phyloP scores from a whole-genome alignment of 2,329 filamentous ascomycete species.

The Magnaporthiopsis rhizophila region DNA sequence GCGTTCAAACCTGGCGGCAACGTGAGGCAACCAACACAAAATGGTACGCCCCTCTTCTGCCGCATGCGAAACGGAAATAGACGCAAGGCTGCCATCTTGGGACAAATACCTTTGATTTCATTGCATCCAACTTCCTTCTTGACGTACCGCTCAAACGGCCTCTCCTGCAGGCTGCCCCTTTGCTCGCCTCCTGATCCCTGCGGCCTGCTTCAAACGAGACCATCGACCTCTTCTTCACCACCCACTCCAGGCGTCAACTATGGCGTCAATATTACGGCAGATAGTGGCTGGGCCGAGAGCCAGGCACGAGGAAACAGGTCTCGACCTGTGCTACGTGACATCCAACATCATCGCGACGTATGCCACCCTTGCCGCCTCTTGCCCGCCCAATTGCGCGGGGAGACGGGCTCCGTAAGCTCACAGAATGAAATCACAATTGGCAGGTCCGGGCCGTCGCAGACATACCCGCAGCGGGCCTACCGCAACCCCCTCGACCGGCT shows the following conservation, averaged over 20 bases:
- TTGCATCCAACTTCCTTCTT: neutral
- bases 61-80: neutral
- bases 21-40: neutral
- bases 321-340: slow-evolving; percentile 95
- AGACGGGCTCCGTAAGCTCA: slow-evolving; percentile 14
- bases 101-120: slow-evolving; percentile 2
- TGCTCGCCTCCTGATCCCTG: neutral
- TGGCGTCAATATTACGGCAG: slow-evolving; percentile 77
- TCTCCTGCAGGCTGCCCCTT: neutral
- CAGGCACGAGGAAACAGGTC: slow-evolving; percentile 75
- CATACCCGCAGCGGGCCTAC: slow-evolving; percentile 86
- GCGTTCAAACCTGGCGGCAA: neutral
- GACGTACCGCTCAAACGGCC: too few species aligned
- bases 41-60: neutral
- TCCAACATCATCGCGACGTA: slow-evolving; percentile 63
- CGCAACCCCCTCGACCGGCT: slow-evolving; percentile 86
- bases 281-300: slow-evolving; percentile 83
- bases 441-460: slow-evolving; percentile 83
- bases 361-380: neutral
- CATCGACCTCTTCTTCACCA: neutral
- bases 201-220: neutral
- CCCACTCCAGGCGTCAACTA: slow-evolving; percentile 17
- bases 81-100: neutral
- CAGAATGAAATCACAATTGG: slow-evolving; percentile 17
- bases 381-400: too few species aligned